Percentiles rank a stretch among this genome's conserved stretches.
These are phyloP conservation scores for Fusarium begoniae DNA, from an alignment of 2,329 filamentous ascomycete species.

Conservation along the genomic window DNA sequence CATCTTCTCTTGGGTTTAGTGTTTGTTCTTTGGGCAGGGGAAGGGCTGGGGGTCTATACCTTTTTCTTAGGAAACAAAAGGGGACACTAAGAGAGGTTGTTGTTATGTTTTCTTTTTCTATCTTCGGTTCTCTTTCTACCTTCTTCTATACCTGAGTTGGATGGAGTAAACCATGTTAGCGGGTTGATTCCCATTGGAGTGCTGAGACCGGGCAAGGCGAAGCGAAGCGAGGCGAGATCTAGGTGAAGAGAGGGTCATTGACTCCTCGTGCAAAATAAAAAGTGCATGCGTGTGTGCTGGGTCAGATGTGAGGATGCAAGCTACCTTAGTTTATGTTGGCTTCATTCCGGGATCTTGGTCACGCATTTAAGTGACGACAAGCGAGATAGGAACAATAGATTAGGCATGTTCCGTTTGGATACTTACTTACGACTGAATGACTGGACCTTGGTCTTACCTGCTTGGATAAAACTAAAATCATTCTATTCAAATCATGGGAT, in stretches of 20 bases:
- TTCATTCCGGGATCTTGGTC: slow-evolving; percentile 37
- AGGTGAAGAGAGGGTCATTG: slow-evolving; percentile 11
- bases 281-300: slow-evolving; percentile 30
- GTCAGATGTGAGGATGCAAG: slow-evolving; percentile 39
- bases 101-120: slow-evolving; percentile 8
- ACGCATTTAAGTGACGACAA: slow-evolving; percentile 29
- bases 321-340: slow-evolving; percentile 27
- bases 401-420: slow-evolving; percentile 39
- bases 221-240: slow-evolving; percentile 10
- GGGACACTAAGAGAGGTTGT: slow-evolving; percentile 26
- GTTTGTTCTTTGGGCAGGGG: slow-evolving; percentile 22
- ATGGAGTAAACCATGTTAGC: slow-evolving; percentile 37
- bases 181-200: slow-evolving; percentile 32
- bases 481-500: not conserved
- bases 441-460: not conserved
- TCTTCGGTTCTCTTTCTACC: slow-evolving; percentile 12
- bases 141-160: slow-evolving; percentile 45
- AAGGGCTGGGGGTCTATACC: slow-evolving; percentile 19
- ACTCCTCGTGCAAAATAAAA: slow-evolving; percentile 13
- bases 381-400: slow-evolving; percentile 43
- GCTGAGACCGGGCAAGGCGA: slow-evolving; percentile 1
- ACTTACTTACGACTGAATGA: slow-evolving; percentile 20
- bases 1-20: slow-evolving; percentile 29
- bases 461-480: not conserved
- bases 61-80: slow-evolving; percentile 28